Evolutionary conservation across 169 alveolate species (phyloP).

Genomic region (Cryptosporidium viatorum): DNA sequence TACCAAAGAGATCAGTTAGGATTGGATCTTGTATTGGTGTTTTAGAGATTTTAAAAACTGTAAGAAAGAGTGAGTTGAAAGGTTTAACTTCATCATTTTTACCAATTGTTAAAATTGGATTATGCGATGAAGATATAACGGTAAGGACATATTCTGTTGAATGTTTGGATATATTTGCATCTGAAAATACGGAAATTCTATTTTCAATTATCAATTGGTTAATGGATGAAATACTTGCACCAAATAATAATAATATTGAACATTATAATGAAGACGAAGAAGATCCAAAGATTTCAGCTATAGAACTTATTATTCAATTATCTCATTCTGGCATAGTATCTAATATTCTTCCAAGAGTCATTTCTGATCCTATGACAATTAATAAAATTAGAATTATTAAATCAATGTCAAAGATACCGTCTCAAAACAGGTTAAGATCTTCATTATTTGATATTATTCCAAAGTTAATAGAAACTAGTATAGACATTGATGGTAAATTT

Average conservation of each 20-base stretch:
- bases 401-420: constrained; percentile 56
- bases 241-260: not conserved
- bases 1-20: constrained; percentile 13
- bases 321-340: constrained; percentile 39
- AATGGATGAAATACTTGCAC: constrained; percentile 17
- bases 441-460: constrained; percentile 53
- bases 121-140: constrained; percentile 15
- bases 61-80: constrained; percentile 9
- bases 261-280: not conserved
- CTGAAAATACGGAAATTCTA: constrained; percentile 21
- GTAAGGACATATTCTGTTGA: constrained; percentile 46
- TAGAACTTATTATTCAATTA: constrained; percentile 49
- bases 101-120: constrained; percentile 28
- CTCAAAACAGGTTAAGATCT: constrained; percentile 24
- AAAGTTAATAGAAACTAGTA: not conserved
- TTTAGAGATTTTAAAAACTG: constrained; percentile 26
- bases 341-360: constrained; percentile 38
- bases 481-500: not conserved
- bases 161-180: constrained; percentile 39
- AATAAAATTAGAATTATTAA: constrained; percentile 11
- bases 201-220: constrained; percentile 18
- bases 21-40: constrained; percentile 61
- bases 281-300: constrained; percentile 28
- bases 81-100: not conserved
- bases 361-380: not conserved